Conservation (phyloP, 2,329 filamentous ascomycete species). For the Penicillium italicum region DNA sequence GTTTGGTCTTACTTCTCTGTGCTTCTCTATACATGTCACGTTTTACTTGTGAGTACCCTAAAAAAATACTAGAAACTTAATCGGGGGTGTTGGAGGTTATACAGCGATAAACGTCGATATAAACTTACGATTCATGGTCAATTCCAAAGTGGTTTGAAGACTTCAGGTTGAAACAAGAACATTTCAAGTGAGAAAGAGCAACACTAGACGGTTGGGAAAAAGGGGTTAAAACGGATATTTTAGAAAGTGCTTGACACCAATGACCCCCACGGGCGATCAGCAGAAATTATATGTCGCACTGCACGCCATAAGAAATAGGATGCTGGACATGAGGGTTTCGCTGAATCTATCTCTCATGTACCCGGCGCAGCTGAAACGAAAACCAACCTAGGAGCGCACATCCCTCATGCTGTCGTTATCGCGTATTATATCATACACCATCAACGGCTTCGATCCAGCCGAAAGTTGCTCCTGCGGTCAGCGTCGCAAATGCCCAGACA, state of each 20-base stretch:
- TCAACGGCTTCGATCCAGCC: slow-evolving; percentile 42
- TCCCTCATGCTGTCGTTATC: neutral
- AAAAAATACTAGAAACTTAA: neutral
- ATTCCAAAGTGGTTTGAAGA: neutral
- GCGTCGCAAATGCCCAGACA: slow-evolving; percentile 63
- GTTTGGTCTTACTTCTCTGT: neutral
- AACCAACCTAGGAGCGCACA: neutral
- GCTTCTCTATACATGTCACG: neutral
- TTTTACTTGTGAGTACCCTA: neutral
- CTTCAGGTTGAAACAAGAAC: neutral
- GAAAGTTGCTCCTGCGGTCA: slow-evolving; percentile 32
- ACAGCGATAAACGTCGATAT: neutral
- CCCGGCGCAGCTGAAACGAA: neutral
- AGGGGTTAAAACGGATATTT: neutral
- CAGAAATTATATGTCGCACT: neutral
- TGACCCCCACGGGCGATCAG: neutral
- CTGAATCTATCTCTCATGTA: neutral
- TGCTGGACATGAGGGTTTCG: neutral
- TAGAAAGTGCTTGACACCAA: neutral
- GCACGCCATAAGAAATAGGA: neutral
- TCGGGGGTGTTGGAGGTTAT: neutral
- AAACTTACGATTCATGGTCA: neutral
- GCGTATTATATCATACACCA: slow-evolving; percentile 26
- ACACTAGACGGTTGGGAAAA: neutral
- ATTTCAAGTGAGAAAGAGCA: neutral